Evolutionary conservation across 1,284 basidiomycete genomes (phyloP).

Genomic region (Trametes versicolor): DNA sequence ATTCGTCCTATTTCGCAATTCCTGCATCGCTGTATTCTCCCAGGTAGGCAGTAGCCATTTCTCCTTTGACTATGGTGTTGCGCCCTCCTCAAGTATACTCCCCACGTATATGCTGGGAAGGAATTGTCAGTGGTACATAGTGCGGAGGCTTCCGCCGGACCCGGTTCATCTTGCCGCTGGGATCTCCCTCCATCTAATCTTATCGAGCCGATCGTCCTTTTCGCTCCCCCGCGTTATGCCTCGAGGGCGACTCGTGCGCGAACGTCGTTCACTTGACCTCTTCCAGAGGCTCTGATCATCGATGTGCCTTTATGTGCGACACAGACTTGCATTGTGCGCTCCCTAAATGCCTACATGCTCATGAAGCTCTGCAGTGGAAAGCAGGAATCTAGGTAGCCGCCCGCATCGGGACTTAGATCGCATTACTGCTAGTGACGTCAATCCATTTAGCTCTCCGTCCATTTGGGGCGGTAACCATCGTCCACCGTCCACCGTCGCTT

Average conservation of each 20-base stretch:
- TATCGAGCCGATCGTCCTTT: slow-evolving; percentile 30
- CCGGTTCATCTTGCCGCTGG: background rate
- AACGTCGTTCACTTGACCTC: slow-evolving; percentile 13
- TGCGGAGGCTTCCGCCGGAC: background rate
- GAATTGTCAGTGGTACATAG: background rate
- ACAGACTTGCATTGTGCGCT: no score
- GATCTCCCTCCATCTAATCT: slow-evolving; percentile 32
- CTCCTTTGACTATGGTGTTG: background rate
- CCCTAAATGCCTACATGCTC: no score
- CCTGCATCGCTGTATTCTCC: background rate
- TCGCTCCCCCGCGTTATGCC: slow-evolving; percentile 13
- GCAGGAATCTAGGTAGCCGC: slow-evolving; percentile 15
- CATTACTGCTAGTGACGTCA: slow-evolving; percentile 22
- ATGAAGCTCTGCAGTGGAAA: background rate
- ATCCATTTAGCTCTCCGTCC: slow-evolving; percentile 15
- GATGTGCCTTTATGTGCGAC: slow-evolving; percentile 11
- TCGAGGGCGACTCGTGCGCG: slow-evolving; percentile 29
- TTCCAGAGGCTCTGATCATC: slow-evolving; percentile 26
- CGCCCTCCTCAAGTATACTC: no score
- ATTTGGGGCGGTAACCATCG: background rate
- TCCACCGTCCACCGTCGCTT: background rate
- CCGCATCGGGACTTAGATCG: slow-evolving; percentile 24
- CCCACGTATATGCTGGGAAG: background rate
- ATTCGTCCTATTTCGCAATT: background rate
- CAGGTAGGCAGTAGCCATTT: background rate